Conservation (phyloP, 371 early-diverging fungal species). For the Parasitella parasitica region DNA sequence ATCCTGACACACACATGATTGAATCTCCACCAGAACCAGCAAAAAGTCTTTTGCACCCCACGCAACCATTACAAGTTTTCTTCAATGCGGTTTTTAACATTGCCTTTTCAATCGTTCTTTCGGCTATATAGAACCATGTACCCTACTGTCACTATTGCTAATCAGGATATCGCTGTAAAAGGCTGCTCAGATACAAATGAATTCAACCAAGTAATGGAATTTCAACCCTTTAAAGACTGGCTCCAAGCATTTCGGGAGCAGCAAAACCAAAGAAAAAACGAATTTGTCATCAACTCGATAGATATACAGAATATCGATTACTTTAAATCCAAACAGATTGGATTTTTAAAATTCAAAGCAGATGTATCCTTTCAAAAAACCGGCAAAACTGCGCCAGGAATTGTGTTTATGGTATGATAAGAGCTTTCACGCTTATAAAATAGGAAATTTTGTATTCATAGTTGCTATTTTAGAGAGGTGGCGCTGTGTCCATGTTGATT, state of each 20-base stretch:
- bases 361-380: constrained; percentile 52
- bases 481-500: constrained; percentile 71
- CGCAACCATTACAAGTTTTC: background rate
- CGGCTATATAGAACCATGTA: background rate
- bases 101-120: background rate
- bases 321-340: constrained; percentile 64
- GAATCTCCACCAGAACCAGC: background rate
- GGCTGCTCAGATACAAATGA: constrained; percentile 11
- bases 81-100: background rate
- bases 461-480: constrained; percentile 71
- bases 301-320: constrained; percentile 71
- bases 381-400: constrained; percentile 65
- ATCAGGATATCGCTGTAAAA: constrained; percentile 23
- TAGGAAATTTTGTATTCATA: background rate
- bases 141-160: constrained; percentile 25
- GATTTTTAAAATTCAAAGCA: constrained; percentile 75
- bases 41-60: background rate
- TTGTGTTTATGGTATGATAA: constrained; percentile 71
- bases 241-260: constrained; percentile 46
- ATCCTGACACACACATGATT: background rate
- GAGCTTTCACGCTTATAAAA: background rate
- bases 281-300: constrained; percentile 46
- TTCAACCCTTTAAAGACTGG: constrained; percentile 70
- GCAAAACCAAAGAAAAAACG: constrained; percentile 35
- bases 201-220: constrained; percentile 43